phyloP scores from a whole-genome alignment of 805 yeast genomes.

The Lachancea mirantina region DNA sequence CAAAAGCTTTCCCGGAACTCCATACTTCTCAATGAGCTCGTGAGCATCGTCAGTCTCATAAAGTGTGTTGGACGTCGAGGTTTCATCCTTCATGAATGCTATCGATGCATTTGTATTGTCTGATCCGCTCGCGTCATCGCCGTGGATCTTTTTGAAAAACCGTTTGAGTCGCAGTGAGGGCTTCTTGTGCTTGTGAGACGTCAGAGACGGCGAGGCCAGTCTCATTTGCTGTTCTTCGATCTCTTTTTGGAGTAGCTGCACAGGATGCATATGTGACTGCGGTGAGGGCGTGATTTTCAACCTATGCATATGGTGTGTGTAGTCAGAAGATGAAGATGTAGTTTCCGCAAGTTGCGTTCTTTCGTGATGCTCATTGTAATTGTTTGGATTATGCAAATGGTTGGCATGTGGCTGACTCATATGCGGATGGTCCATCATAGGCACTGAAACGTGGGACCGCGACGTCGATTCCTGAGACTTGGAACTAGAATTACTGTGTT shows the following conservation, averaged over 20 bases:
- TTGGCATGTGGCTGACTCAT: conserved; percentile 7
- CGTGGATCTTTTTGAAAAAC: conserved; percentile 42
- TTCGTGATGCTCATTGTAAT: conserved; percentile 4
- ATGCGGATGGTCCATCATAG: conserved; percentile 8
- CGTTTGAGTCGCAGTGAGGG: conserved; percentile 35
- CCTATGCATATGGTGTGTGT: conserved; percentile 4
- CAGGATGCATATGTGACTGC: conserved; percentile 25
- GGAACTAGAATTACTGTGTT: conserved; percentile 7
- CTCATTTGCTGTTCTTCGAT: conserved; percentile 18
- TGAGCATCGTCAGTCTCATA: conserved; percentile 36
- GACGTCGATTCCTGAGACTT: conserved; percentile 6
- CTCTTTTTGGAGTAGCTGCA: conserved; percentile 21
- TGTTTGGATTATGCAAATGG: conserved; percentile 11
- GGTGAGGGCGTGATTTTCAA: conserved; percentile 10
- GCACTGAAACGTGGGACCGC: conserved; percentile 2
- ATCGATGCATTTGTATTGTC: too few species aligned
- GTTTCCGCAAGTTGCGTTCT: neutral
- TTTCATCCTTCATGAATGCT: conserved; percentile 3
- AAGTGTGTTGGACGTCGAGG: conserved; percentile 25
- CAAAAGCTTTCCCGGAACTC: conserved; percentile 61
- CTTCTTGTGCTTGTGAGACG: conserved; percentile 9
- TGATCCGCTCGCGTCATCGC: conserved; percentile 13
- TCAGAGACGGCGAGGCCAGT: conserved; percentile 6
- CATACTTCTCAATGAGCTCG: conserved; percentile 54
- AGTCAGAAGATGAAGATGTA: neutral